Conservation (phyloP, 345 rosid genomes). For the Acer negundo region DNA sequence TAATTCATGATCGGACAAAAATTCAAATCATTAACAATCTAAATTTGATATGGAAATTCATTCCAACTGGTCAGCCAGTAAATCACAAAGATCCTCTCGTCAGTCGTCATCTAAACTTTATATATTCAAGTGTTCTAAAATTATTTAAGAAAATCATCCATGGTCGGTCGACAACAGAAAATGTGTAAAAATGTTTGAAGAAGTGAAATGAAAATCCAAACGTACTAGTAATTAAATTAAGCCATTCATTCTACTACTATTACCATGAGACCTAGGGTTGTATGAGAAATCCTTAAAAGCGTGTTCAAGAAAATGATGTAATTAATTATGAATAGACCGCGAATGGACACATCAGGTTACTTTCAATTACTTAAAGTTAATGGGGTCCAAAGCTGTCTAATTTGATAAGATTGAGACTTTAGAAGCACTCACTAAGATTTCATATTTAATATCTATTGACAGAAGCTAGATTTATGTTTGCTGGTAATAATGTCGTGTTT, state of each 20-base stretch:
- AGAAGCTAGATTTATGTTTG: not conserved
- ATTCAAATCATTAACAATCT: no score
- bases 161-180: not conserved
- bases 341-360: not conserved
- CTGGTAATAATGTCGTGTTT: not conserved
- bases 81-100: no score
- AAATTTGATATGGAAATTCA: no score
- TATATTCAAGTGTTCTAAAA: no score
- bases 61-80: no score
- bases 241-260: no score
- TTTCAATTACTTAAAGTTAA: not conserved
- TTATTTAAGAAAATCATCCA: not conserved
- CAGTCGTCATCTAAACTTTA: no score
- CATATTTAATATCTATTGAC: not conserved
- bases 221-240: not conserved
- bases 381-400: not conserved
- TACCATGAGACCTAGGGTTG: not conserved
- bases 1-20: no score
- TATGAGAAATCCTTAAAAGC: no score
- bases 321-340: not conserved
- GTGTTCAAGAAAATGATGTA: not conserved
- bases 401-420: not conserved
- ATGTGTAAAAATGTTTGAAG: not conserved
- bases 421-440: not conserved
- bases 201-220: not conserved